Percentiles rank a stretch among this genome's conserved stretches.
phyloP scores from a whole-genome alignment of 495 filamentous ascomycete genomes.

The Aspergillus incahuasiensis region DNA sequence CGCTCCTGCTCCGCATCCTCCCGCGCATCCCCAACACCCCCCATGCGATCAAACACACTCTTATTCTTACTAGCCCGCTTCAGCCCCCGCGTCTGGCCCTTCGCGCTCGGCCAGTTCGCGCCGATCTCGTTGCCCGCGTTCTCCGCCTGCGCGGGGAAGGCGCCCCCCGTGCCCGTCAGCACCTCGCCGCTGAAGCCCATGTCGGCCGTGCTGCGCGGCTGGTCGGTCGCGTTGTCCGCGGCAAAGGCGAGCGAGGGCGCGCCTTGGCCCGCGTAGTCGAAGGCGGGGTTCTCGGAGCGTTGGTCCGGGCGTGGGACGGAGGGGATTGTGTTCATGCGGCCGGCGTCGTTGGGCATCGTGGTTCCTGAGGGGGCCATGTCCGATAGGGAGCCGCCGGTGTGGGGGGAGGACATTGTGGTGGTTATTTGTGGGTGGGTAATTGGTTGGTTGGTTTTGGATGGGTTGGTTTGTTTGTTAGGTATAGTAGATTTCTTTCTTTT shows the following conservation, averaged over 20 bases:
- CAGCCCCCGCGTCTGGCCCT: not conserved
- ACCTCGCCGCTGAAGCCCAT: conserved; percentile 44
- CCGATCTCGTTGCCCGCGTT: conserved; percentile 32
- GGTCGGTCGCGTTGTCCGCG: conserved; percentile 48
- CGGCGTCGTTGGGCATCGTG: conserved; percentile 50
- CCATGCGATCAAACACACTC: not conserved
- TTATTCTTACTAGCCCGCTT: conserved; percentile 4
- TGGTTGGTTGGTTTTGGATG: no score
- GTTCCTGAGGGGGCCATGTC: conserved; percentile 54
- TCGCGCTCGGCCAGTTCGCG: conserved; percentile 4
- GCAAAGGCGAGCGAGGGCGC: conserved; percentile 37
- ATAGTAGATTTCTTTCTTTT: no score
- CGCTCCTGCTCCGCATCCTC: not conserved
- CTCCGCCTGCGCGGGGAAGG: conserved; percentile 41
- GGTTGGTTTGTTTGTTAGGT: no score
- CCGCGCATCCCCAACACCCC: not conserved
- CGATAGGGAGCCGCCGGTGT: conserved; percentile 32
- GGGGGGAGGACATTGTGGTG: conserved; percentile 20
- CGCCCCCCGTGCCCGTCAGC: conserved; percentile 48
- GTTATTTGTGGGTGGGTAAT: no score
- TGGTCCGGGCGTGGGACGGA: conserved; percentile 55
- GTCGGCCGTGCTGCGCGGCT: conserved; percentile 47
- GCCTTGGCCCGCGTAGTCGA: conserved; percentile 28
- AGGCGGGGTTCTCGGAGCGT: conserved; percentile 25
- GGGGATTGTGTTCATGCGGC: conserved; percentile 47